phyloP scores from a whole-genome alignment of 2,329 filamentous ascomycete genomes.

The Beauveria australis region DNA sequence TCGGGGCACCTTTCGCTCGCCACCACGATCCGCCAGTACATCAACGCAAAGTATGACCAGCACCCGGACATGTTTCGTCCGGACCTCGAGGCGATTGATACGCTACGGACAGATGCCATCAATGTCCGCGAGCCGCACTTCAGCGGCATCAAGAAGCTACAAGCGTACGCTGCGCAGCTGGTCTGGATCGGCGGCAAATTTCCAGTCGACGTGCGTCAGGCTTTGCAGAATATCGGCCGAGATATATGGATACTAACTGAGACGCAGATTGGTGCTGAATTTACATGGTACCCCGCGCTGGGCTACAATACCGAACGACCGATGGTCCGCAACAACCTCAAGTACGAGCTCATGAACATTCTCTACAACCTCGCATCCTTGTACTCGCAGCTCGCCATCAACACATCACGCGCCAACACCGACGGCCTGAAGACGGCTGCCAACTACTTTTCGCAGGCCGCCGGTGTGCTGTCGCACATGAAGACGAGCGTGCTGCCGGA shows the following conservation, averaged over 20 bases:
- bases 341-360: conserved; percentile 84
- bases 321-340: conserved; percentile 55
- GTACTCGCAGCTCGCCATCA: conserved; percentile 84
- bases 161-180: conserved; percentile 84
- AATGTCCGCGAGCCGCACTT: conserved; percentile 81
- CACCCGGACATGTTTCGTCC: conserved; percentile 93
- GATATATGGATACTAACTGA: conserved; percentile 10
- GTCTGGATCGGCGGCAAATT: conserved; percentile 94
- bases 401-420: conserved; percentile 65
- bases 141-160: conserved; percentile 80
- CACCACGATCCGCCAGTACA: conserved; percentile 83
- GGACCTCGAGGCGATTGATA: conserved; percentile 78
- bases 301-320: conserved; percentile 81
- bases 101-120: conserved; percentile 75
- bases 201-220: conserved; percentile 68
- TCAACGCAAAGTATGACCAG: conserved; percentile 96
- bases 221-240: not conserved
- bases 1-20: conserved; percentile 73
- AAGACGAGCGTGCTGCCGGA: conserved; percentile 72
- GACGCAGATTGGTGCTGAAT: conserved; percentile 80
- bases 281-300: conserved; percentile 90
- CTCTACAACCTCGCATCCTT: conserved; percentile 89
- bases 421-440: conserved; percentile 84
- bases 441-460: conserved; percentile 81
- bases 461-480: conserved; percentile 74